Evolutionary conservation across 768 basidiomycete genomes (phyloP), one percentile per base, ranked within the genome.

Genomic region (Dioszegia crocea): DNA sequence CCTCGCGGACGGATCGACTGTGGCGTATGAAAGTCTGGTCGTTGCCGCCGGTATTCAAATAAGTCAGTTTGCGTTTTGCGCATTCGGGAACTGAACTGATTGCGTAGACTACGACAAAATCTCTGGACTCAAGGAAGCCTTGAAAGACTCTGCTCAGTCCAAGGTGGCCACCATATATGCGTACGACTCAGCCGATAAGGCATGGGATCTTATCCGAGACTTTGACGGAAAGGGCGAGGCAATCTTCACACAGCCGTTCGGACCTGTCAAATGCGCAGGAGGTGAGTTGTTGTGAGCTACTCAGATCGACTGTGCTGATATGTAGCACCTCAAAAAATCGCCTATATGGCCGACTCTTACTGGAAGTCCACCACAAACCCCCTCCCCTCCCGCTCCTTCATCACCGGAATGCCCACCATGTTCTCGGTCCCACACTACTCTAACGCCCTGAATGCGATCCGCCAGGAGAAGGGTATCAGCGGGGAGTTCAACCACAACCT

Each of bases 341-440:
- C 61, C 39, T 70, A 73, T 62, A 73, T 70, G 67, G 61, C 74
- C 31, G 65, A 68, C 59, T 70, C 63, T 43, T 88, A 89, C 45
- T 91, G 89, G 88, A 89, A 92, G 41, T 59, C 61, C 24, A 46
- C 56, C 19, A 38, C 56, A 24, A 66, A 64, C 56, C 85, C 47
- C 90, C 82, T 74, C 81, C 82, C 87, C 10, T 80, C 81, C 2
- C 44, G 41, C n/a, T 84, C 89, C 58, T 94, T 94, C 75, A 87
- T 87, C 76, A 89, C 87, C 29, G 92, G 91, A 61, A 88, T 86
- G 88, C 91, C 91, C 17, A 83, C 87, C 43, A 98, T 99, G 93
- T 98, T 99, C 79, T 84, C 85, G 66, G 93, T 96, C 55, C 91
- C 92, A 71, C 93, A 98, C 77, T 99, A 98, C 78, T 87, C 89